These are phyloP conservation scores for Suhomyces sp. DNA, from an alignment of 805 yeast species.

Conservation along the genomic window DNA sequence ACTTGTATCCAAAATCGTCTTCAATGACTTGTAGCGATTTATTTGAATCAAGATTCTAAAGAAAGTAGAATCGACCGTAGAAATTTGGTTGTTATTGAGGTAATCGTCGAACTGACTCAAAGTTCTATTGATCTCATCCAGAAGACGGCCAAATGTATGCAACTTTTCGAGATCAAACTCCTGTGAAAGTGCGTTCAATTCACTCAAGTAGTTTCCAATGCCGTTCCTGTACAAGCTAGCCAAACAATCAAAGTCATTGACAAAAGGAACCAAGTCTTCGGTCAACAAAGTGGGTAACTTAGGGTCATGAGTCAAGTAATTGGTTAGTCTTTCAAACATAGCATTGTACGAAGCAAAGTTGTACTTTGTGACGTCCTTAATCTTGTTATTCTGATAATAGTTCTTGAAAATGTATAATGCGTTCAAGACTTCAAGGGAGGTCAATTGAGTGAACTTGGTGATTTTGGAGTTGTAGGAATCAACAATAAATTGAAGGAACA, in stretches of 20 bases:
- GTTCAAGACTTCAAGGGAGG: conserved; percentile 24
- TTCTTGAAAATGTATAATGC: conserved; percentile 26
- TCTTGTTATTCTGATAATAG: conserved; percentile 15
- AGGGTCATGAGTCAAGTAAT: conserved; percentile 11
- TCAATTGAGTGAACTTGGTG: conserved; percentile 20
- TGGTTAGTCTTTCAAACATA: conserved; percentile 21
- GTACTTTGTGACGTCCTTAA: conserved; percentile 15
- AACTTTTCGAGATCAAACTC: conserved; percentile 20
- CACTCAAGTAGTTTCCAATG: conserved; percentile 17
- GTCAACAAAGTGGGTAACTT: conserved; percentile 19
- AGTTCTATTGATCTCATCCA: conserved; percentile 14
- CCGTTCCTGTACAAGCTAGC: conserved; percentile 15
- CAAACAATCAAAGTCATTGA: conserved; percentile 6
- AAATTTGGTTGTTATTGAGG: conserved; percentile 9
- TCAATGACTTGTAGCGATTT: conserved; percentile 23
- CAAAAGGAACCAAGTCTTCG: conserved; percentile 15
- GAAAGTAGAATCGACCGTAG: conserved; percentile 8
- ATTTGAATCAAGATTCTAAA: conserved; percentile 22
- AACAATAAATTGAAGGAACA: conserved; percentile 19
- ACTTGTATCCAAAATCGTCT: conserved; percentile 14
- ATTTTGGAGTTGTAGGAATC: conserved; percentile 21
- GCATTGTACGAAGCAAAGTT: conserved; percentile 15
- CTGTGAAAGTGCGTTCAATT: conserved; percentile 18
- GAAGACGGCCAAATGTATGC: conserved; percentile 14
- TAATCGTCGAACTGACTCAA: conserved; percentile 17